These are phyloP conservation scores for Dictyostelium brefeldianum DNA, from an alignment of 78 protist species.

Conservation along the genomic window DNA sequence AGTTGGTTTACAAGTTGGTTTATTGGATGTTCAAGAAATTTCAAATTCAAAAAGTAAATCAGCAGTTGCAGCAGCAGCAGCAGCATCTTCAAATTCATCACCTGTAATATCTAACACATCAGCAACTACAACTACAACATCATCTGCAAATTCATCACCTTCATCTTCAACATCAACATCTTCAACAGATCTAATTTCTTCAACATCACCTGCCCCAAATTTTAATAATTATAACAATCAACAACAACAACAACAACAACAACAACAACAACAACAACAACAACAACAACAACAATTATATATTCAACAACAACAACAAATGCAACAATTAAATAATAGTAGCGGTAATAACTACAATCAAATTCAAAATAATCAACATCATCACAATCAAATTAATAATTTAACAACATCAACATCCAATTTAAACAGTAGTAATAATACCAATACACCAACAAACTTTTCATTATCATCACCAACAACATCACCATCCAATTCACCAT, in stretches of 20 bases:
- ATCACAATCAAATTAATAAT: not conserved
- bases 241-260: not conserved
- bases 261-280: not conserved
- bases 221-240: not conserved
- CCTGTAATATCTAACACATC: not conserved
- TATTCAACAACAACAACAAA: not conserved
- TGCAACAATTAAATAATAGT: not conserved
- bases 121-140: not conserved
- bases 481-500: constrained; percentile 65
- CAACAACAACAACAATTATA: not conserved
- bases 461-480: constrained; percentile 69
- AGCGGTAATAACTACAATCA: not conserved
- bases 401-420: not conserved
- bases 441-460: not conserved
- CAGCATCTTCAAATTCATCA: constrained; percentile 10
- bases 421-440: not conserved
- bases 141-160: constrained; percentile 31
- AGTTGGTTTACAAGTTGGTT: constrained; percentile 69
- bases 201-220: constrained; percentile 13
- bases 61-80: not conserved
- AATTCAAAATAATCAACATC: not conserved
- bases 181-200: constrained; percentile 15
- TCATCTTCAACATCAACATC: constrained; percentile 27
- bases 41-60: not conserved
- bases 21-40: constrained; percentile 30